Evolutionary conservation across 805 yeast species (phyloP).

Genomic region (Ogataea methanolica): DNA sequence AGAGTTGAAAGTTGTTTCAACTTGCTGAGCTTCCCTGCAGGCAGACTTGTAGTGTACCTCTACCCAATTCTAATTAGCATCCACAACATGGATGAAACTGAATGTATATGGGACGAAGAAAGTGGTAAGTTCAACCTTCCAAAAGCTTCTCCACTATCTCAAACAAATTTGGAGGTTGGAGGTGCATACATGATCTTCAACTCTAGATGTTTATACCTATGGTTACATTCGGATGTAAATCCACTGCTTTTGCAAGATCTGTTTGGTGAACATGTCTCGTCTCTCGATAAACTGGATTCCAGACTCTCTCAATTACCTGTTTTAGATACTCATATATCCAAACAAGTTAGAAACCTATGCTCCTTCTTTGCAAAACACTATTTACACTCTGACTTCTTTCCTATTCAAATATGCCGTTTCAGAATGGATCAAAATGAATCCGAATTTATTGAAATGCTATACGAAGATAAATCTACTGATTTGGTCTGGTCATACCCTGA

Average conservation of each 20-base stretch:
- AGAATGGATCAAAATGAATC: slow-evolving; percentile 57
- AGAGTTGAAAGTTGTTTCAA: slow-evolving; percentile 52
- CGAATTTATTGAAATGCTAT: slow-evolving; percentile 54
- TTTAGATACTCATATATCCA: slow-evolving; percentile 62
- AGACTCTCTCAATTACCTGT: slow-evolving; percentile 59
- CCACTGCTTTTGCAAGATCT: slow-evolving; percentile 66
- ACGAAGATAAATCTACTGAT: slow-evolving; percentile 66
- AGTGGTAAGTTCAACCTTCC: slow-evolving; percentile 46
- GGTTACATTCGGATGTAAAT: slow-evolving; percentile 68
- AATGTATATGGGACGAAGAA: slow-evolving; percentile 44
- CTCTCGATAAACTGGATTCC: slow-evolving; percentile 44
- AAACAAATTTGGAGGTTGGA: slow-evolving; percentile 44
- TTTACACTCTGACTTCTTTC: slow-evolving; percentile 35
- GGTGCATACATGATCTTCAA: slow-evolving; percentile 79
- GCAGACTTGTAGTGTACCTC: slow-evolving; percentile 54
- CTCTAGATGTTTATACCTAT: slow-evolving; percentile 54
- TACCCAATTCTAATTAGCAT: slow-evolving; percentile 80
- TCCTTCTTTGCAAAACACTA: slow-evolving; percentile 43
- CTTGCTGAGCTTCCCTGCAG: slow-evolving; percentile 51
- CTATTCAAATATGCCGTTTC: slow-evolving; percentile 59
- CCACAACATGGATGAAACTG: slow-evolving; percentile 58
- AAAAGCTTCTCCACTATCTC: slow-evolving; percentile 39
- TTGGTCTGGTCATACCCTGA: slow-evolving; percentile 58
- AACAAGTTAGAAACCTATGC: slow-evolving; percentile 62
- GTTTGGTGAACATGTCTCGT: slow-evolving; percentile 52